Conservation (phyloP, 2,329 filamentous ascomycete species). For the Macrophomina phaseolina region DNA sequence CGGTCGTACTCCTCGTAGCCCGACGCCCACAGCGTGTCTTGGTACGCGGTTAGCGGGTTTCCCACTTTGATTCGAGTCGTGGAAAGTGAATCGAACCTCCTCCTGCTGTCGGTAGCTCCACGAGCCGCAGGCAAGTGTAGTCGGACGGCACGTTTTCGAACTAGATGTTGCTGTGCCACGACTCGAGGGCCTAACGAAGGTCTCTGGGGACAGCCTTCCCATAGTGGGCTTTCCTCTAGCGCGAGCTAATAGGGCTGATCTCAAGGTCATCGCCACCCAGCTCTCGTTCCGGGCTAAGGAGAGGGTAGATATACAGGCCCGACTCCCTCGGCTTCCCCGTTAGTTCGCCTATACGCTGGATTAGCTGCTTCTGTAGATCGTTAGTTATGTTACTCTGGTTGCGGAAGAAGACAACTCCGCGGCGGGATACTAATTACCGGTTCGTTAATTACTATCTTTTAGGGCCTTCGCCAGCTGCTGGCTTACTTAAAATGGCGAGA, state of each 20-base stretch:
- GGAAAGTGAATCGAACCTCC: slow-evolving; percentile 29
- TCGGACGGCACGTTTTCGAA: slow-evolving; percentile 49
- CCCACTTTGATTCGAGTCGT: neutral
- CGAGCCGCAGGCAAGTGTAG: slow-evolving; percentile 46
- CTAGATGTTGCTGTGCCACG: slow-evolving; percentile 59
- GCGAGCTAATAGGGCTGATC: slow-evolving; percentile 46
- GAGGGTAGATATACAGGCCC: slow-evolving; percentile 65
- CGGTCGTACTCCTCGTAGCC: slow-evolving; percentile 57
- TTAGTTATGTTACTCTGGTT: slow-evolving; percentile 56
- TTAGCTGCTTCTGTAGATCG: slow-evolving; percentile 59
- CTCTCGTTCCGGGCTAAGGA: slow-evolving; percentile 52
- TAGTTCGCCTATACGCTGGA: slow-evolving; percentile 62
- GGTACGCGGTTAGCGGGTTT: neutral
- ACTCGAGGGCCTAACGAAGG: slow-evolving; percentile 51
- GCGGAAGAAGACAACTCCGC: slow-evolving; percentile 62
- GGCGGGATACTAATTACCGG: slow-evolving; percentile 59
- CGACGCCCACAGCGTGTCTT: slow-evolving; percentile 44
- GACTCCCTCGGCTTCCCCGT: slow-evolving; percentile 62
- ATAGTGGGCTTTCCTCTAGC: slow-evolving; percentile 38
- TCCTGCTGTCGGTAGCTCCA: slow-evolving; percentile 40
- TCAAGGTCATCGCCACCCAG: slow-evolving; percentile 44
- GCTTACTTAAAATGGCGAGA: slow-evolving; percentile 55
- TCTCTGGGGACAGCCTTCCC: slow-evolving; percentile 18
- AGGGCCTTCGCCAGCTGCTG: too few relatives aligned
- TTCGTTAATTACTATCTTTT: too few relatives aligned